These are phyloP conservation scores for Cynara cardunculus DNA, from an alignment of 129 eudicot genomes.

Conservation along the genomic window DNA sequence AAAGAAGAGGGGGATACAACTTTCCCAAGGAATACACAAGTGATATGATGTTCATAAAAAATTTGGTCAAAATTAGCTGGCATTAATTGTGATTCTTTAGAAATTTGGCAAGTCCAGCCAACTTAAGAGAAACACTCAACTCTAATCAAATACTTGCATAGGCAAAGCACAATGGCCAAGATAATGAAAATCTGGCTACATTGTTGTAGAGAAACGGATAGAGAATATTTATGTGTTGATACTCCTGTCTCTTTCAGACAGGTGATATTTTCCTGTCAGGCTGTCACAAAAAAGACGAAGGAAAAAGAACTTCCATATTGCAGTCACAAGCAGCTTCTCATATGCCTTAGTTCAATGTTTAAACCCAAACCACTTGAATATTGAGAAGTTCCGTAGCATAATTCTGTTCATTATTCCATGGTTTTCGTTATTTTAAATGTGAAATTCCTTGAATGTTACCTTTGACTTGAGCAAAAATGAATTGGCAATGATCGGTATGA, in stretches of 20 bases:
- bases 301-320: not conserved
- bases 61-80: not conserved
- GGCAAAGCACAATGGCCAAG: not conserved
- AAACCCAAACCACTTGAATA: not conserved
- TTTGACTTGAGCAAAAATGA: not conserved
- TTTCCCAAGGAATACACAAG: constrained; percentile 7
- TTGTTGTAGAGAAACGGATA: not conserved
- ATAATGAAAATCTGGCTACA: not conserved
- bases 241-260: not conserved
- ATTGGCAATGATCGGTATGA: not conserved
- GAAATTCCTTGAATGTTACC: not conserved
- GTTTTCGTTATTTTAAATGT: not conserved
- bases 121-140: not conserved
- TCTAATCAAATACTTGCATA: not conserved
- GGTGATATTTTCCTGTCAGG: not conserved
- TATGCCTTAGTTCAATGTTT: not conserved
- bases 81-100: not conserved
- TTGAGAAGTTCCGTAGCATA: not conserved
- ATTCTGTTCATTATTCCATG: not conserved
- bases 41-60: constrained; percentile 4
- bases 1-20: not conserved
- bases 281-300: not conserved
- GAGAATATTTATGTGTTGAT: not conserved
- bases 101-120: not conserved
- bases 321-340: not conserved